Percentiles rank a stretch among this genome's conserved stretches.
Conservation (phyloP, 2,329 filamentous ascomycete genomes). For the Plectosphaerella cucumerina region DNA sequence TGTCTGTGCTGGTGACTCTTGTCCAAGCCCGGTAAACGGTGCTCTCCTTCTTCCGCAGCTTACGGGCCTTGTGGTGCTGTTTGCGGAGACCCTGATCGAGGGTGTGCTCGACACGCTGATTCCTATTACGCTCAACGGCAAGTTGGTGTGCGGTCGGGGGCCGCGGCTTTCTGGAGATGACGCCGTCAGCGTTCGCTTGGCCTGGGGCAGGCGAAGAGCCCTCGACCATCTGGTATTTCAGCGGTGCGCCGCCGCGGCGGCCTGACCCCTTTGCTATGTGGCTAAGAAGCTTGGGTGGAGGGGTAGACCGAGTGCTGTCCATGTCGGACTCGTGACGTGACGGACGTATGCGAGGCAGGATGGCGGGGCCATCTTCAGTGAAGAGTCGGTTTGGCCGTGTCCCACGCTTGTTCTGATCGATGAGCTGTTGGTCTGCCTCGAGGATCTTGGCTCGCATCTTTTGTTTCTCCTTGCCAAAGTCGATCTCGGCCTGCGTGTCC, state of each 20-base stretch:
- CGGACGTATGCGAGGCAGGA: slow-evolving; percentile 59
- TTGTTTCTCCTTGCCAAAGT: slow-evolving; percentile 70
- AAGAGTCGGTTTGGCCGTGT: slow-evolving; percentile 30
- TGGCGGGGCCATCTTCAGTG: slow-evolving; percentile 51
- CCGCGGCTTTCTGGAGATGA: slow-evolving; percentile 59
- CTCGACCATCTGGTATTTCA: slow-evolving; percentile 59
- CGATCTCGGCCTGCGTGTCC: slow-evolving; percentile 64
- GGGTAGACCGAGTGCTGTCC: slow-evolving; percentile 40
- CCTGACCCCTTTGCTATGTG: background rate
- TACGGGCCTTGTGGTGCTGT: slow-evolving; percentile 60
- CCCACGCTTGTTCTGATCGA: slow-evolving; percentile 57
- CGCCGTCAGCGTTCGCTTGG: slow-evolving; percentile 46
- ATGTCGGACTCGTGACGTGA: slow-evolving; percentile 54
- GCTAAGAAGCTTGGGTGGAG: slow-evolving; percentile 28
- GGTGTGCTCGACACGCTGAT: slow-evolving; percentile 76
- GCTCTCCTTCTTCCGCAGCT: slow-evolving; percentile 59
- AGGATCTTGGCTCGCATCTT: slow-evolving; percentile 71
- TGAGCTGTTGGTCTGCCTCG: slow-evolving; percentile 68
- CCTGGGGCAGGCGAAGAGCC: slow-evolving; percentile 56
- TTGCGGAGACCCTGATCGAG: slow-evolving; percentile 69
- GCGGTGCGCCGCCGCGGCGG: slow-evolving; percentile 31
- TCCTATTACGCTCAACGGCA: slow-evolving; percentile 74
- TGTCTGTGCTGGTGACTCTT: slow-evolving; percentile 52
- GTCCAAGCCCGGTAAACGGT: slow-evolving; percentile 63
- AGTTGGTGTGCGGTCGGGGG: slow-evolving; percentile 79